Conservation (phyloP, 108 stramenopile genomes). For the Nannochloropsis salina region DNA sequence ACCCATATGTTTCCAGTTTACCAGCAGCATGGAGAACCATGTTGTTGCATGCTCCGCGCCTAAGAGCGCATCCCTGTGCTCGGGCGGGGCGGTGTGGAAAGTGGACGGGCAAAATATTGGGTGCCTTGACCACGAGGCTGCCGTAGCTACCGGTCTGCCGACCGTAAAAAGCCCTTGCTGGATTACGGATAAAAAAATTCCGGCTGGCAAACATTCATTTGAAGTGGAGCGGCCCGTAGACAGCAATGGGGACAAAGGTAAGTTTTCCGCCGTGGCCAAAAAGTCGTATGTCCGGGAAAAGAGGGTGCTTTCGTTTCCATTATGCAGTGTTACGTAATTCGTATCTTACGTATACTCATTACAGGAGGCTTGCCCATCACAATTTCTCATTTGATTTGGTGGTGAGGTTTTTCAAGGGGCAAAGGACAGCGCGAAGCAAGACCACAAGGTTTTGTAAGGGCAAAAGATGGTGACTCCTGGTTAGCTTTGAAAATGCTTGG, state of each 20-base stretch:
- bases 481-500: too few species aligned
- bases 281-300: too few species aligned
- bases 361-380: not conserved
- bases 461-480: too few species aligned
- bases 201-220: not conserved
- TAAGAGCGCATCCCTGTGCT: not conserved
- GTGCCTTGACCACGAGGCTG: not conserved
- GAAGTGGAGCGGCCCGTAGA: not conserved
- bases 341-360: too few species aligned
- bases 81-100: not conserved
- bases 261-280: not conserved
- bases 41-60: not conserved
- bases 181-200: not conserved
- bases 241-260: slow-evolving; percentile 1
- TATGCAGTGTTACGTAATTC: too few species aligned
- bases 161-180: not conserved
- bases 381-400: not conserved
- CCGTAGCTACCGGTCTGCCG: not conserved
- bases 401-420: not conserved
- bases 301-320: too few species aligned
- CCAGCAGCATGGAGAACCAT: not conserved
- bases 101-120: not conserved
- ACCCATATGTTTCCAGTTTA: not conserved
- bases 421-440: too few species aligned
- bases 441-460: too few species aligned